Evolutionary conservation across 371 early-diverging fungal species (phyloP).

Genomic region (Chytridium lagenaria): DNA sequence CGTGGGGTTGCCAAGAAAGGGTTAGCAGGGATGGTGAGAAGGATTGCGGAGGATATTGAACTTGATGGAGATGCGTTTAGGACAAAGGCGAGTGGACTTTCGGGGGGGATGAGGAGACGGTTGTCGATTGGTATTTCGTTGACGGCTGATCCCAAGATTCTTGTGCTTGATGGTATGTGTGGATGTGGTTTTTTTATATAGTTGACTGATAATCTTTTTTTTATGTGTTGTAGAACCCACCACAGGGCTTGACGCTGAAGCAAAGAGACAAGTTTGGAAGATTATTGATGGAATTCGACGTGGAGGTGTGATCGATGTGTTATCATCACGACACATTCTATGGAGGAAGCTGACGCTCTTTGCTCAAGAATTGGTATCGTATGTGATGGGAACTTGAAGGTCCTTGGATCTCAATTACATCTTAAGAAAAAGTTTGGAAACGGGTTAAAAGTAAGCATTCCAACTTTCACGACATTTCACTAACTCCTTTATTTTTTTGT

Average conservation of each 20-base stretch:
- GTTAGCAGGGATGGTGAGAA: slow-evolving; percentile 24
- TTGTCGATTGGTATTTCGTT: slow-evolving; percentile 55
- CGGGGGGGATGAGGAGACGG: slow-evolving; percentile 53
- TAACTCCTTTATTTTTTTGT: slow-evolving; percentile 11
- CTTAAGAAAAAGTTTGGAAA: slow-evolving; percentile 43
- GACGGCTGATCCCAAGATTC: slow-evolving; percentile 46
- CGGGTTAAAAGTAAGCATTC: slow-evolving; percentile 34
- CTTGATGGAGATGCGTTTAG: slow-evolving; percentile 40
- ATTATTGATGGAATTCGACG: slow-evolving; percentile 39
- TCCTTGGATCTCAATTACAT: slow-evolving; percentile 37
- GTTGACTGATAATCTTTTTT: not conserved
- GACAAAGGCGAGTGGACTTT: slow-evolving; percentile 31
- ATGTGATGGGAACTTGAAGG: slow-evolving; percentile 36
- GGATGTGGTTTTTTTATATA: slow-evolving; percentile 52
- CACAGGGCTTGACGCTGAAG: slow-evolving; percentile 44
- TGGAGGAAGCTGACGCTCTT: slow-evolving; percentile 52
- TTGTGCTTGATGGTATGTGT: slow-evolving; percentile 49
- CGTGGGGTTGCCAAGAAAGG: slow-evolving; percentile 36
- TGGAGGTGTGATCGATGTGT: slow-evolving; percentile 30
- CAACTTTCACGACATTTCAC: not conserved
- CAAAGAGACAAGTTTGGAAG: slow-evolving; percentile 44
- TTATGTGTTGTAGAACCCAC: slow-evolving; percentile 27
- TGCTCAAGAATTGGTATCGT: slow-evolving; percentile 48
- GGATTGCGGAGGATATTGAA: slow-evolving; percentile 42
- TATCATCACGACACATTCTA: slow-evolving; percentile 47